Conservation (phyloP, 306 rosid species). For the Sicyos baderoa region DNA sequence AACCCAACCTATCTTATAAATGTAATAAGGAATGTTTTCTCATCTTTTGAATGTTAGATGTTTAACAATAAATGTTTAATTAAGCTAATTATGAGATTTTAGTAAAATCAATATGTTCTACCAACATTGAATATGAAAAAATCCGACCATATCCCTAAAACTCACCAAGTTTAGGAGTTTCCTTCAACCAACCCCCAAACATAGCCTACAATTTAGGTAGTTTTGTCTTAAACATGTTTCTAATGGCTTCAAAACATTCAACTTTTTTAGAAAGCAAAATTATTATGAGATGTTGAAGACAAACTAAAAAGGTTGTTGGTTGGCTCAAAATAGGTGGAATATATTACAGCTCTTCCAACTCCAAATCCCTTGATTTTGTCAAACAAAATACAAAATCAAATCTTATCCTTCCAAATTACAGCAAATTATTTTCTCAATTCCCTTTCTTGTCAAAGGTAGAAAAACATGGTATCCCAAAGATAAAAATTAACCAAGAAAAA, state of each 20-base stretch:
- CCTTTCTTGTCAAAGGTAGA: background rate
- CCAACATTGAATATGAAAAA: background rate
- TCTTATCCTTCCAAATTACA: background rate
- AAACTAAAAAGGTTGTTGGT: constrained; percentile 10
- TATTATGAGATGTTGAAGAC: background rate
- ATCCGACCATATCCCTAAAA: too few species aligned
- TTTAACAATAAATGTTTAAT: too few species aligned
- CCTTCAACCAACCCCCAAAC: background rate
- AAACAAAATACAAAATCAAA: background rate
- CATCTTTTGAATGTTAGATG: too few species aligned
- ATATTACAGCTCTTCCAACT: background rate
- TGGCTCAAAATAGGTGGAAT: background rate
- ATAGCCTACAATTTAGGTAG: background rate
- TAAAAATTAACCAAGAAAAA: background rate
- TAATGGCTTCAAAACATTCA: background rate
- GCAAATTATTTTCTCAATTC: background rate
- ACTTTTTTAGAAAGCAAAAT: constrained; percentile 9
- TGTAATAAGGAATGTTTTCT: too few species aligned
- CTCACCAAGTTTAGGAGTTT: background rate
- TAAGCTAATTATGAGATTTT: too few species aligned
- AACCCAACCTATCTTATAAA: too few species aligned
- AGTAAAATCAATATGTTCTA: background rate
- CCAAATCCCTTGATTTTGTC: background rate
- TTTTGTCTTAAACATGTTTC: constrained; percentile 13
- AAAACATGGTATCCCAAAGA: background rate